Conservation (phyloP, 2,329 filamentous ascomycete genomes). For the Tolypocladium ovalisporum region DNA sequence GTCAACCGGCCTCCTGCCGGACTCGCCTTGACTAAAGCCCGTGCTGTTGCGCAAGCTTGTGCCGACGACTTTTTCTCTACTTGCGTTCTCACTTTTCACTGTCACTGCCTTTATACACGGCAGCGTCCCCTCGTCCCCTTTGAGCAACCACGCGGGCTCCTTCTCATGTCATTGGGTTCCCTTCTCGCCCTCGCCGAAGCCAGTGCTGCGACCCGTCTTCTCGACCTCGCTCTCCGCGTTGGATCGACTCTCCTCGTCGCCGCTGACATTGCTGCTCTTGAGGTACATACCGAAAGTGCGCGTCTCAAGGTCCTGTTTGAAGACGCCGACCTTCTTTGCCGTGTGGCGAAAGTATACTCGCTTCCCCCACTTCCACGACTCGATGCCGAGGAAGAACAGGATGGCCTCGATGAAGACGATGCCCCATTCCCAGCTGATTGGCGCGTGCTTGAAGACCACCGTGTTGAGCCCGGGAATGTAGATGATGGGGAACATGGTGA, state of each 20-base stretch:
- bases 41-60: background rate
- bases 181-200: background rate
- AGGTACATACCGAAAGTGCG: slow-evolving; percentile 22
- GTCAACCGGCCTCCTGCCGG: background rate
- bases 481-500: slow-evolving; percentile 36
- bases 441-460: slow-evolving; percentile 45
- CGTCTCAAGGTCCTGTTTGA: slow-evolving; percentile 17
- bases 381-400: slow-evolving; percentile 47
- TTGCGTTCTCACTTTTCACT: background rate
- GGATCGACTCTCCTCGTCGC: slow-evolving; percentile 6
- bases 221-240: slow-evolving; percentile 2
- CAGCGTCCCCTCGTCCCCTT: background rate
- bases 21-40: background rate
- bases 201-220: slow-evolving; percentile 2
- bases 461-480: slow-evolving; percentile 49
- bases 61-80: background rate
- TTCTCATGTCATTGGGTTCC: slow-evolving; percentile 9
- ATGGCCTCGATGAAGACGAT: slow-evolving; percentile 42
- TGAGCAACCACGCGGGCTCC: background rate
- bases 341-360: slow-evolving; percentile 21
- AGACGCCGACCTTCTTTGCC: slow-evolving; percentile 8
- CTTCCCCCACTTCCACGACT: slow-evolving; percentile 49
- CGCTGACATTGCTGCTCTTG: slow-evolving; percentile 8
- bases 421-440: slow-evolving; percentile 51
- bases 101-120: background rate